A percentile compares a stretch with the other conserved stretches of the same genome.
phyloP scores from a whole-genome alignment of 768 basidiomycete species.

The Galerina sulciceps region DNA sequence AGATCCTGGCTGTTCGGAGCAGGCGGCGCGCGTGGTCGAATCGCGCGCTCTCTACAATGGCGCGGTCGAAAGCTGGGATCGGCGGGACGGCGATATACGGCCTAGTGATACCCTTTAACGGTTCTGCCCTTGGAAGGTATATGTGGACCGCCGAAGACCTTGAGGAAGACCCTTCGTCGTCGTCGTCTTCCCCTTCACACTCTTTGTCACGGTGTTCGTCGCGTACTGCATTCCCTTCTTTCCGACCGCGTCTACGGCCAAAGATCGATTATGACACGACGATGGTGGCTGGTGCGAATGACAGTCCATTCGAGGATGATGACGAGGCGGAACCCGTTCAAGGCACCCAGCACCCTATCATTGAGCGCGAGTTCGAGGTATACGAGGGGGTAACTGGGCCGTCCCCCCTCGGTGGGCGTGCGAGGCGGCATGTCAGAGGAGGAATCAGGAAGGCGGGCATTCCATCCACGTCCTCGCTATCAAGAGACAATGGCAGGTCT shows the following conservation, averaged over 20 bases:
- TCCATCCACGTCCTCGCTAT: constrained; percentile 1
- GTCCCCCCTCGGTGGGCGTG: constrained; percentile 13
- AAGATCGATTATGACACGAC: constrained; percentile 17
- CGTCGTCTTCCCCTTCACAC: constrained; percentile 7
- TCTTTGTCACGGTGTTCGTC: constrained; percentile 7
- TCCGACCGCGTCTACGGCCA: constrained; percentile 14
- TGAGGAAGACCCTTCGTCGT: constrained; percentile 22
- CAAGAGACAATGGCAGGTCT: constrained; percentile 8
- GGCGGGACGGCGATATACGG: constrained; percentile 33
- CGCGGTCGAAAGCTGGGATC: constrained; percentile 15
- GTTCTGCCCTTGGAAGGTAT: constrained; percentile 52
- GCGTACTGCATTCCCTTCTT: constrained; percentile 8
- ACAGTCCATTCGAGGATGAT: constrained; percentile 8
- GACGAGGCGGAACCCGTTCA: constrained; percentile 10
- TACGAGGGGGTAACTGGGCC: constrained; percentile 22
- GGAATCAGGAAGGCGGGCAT: constrained; percentile 10
- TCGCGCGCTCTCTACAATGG: constrained; percentile 36
- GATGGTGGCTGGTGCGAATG: constrained; percentile 8
- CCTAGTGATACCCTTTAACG: constrained; percentile 51
- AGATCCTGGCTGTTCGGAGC: constrained; percentile 59
- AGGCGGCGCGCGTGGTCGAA: constrained; percentile 72
- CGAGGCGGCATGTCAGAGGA: constrained; percentile 14
- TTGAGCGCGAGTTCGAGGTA: constrained; percentile 16
- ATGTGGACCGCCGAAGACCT: constrained; percentile 44
- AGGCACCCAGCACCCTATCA: constrained; percentile 5